phyloP scores from a whole-genome alignment of 1,139 yeast species.

The Geotrichum fermentans region DNA sequence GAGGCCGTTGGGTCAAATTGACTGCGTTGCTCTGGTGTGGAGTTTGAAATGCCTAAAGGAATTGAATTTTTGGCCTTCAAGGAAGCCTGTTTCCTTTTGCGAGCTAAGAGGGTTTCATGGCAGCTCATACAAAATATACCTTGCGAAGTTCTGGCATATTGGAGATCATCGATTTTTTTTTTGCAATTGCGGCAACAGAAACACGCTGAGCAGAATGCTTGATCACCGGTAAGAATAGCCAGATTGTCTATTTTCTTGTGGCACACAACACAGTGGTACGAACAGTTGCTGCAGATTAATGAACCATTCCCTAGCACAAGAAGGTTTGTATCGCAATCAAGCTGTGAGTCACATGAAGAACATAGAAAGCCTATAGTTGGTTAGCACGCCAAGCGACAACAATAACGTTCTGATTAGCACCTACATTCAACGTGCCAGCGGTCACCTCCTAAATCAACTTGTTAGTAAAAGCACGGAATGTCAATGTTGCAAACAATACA shows the following conservation, averaged over 20 bases:
- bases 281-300: conserved; percentile 83
- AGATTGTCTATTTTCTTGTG: conserved; percentile 86
- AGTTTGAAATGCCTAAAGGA: conserved; percentile 1
- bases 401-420: not conserved
- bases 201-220: conserved; percentile 89
- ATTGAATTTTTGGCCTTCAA: conserved; percentile 12
- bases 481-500: conserved; percentile 13
- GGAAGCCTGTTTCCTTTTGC: conserved; percentile 40
- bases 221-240: conserved; percentile 92
- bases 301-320: conserved; percentile 90
- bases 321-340: conserved; percentile 86
- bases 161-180: conserved; percentile 77
- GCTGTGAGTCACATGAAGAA: conserved; percentile 68
- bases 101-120: conserved; percentile 76
- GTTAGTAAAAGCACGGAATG: conserved; percentile 7
- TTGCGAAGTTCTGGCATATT: conserved; percentile 89
- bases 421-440: conserved; percentile 78
- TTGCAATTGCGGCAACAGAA: conserved; percentile 89
- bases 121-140: conserved; percentile 93
- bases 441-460: conserved; percentile 61
- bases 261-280: conserved; percentile 84
- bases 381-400: not conserved
- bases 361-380: conserved; percentile 59
- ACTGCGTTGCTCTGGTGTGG: conserved; percentile 4
- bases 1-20: not conserved